A percentile compares a stretch with the other conserved stretches of the same genome.
phyloP scores from a whole-genome alignment of 2,329 filamentous ascomycete species.

The Botrytis elliptica region DNA sequence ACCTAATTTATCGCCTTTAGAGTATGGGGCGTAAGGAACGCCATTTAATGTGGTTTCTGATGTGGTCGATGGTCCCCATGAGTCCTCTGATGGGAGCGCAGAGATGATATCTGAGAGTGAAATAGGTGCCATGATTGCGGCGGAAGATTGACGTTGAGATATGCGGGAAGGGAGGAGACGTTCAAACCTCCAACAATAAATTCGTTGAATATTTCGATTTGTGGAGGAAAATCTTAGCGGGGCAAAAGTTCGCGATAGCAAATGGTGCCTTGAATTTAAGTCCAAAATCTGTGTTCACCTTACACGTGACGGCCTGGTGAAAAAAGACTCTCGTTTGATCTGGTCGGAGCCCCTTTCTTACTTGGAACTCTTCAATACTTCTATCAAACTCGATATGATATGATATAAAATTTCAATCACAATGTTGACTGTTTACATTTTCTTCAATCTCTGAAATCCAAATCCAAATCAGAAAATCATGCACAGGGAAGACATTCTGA shows the following conservation, averaged over 20 bases:
- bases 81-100: slow-evolving; percentile 69
- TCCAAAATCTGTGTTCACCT: neutral
- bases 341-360: neutral
- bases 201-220: slow-evolving; percentile 33
- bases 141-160: slow-evolving; percentile 21
- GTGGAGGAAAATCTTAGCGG: slow-evolving; percentile 30
- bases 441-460: neutral
- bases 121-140: slow-evolving; percentile 49
- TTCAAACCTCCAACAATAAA: slow-evolving; percentile 17
- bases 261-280: neutral
- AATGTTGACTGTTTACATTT: neutral
- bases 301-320: neutral
- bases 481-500: rapidly evolving
- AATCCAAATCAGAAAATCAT: neutral
- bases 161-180: slow-evolving; percentile 5
- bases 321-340: neutral
- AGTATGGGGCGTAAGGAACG: slow-evolving; percentile 96
- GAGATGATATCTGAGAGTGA: slow-evolving; percentile 66
- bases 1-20: slow-evolving; percentile 96
- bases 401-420: neutral
- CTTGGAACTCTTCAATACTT: neutral
- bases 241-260: slow-evolving; percentile 21
- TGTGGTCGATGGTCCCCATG: slow-evolving; percentile 84
- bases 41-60: slow-evolving; percentile 87
- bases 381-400: neutral